Base-by-base conservation (phyloP, 1,284 basidiomycete genomes). In the Naganishia sp. region DNA sequence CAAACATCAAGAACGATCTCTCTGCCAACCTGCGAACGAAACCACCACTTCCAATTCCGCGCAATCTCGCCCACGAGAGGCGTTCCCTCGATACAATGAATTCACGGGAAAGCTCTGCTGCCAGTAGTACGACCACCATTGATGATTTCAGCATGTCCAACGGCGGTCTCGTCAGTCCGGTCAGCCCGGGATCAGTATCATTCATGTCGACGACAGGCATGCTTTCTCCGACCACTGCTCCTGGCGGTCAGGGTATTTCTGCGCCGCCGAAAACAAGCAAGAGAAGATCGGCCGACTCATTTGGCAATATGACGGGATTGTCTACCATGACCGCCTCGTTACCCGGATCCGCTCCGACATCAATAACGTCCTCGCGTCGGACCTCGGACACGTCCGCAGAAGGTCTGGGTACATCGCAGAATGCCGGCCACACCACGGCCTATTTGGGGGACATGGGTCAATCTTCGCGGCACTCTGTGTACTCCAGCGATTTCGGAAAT, bases 321-420 rank as follows among this genome's bases (percentile, higher is more conserved):
- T 23, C 35, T 25, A 32, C 23, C 13, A 43, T 31, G 18, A 43
- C 42, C 4, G n/a, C 41, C 6, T 46, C 55, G n/a, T 42, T 51
- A 35, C 35, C 23, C 21, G 41, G 25, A 46, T 63, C 61, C 17
- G 17, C 50, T 13, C 31, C 39, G 0, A 25, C 47, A 6, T 61
- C 57, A 18, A 41, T 61, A 3, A 35, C 23, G 42, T 61, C 57
- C 18, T 61, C 57, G 15, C 46, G 57, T 6, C 57, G 47, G 1
- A 61, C 57, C 17, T 61, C 57, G 2, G 47, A 50, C 13, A 50
- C 45, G 7, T 41, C 35, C 35, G 45, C 54, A 9, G 52, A 54
- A 39, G 28, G 35, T 39, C 35, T 39, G 10, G 35, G 35, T 2
- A 2, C 35, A 9, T 39, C 1, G 35, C 35, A 39, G 13, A 13